These are phyloP conservation scores for Podospora anserina DNA, from an alignment of 495 filamentous ascomycete species.

Conservation along the genomic window DNA sequence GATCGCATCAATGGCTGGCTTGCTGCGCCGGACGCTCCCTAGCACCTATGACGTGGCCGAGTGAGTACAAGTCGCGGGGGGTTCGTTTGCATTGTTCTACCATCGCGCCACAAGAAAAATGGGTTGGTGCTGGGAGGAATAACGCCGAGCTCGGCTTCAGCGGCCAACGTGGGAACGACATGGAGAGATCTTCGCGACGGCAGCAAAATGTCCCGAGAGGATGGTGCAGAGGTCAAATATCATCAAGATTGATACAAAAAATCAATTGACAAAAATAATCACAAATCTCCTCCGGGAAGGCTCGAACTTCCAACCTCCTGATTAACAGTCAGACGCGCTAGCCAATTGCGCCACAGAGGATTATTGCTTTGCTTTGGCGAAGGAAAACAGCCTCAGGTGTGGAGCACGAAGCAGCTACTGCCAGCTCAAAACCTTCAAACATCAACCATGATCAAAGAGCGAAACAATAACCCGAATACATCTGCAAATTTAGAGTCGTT, in stretches of 20 bases:
- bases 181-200: no score
- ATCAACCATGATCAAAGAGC: no score
- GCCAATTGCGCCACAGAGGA: slow-evolving; percentile 24
- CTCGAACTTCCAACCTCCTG: slow-evolving; percentile 25
- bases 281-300: slow-evolving; percentile 20
- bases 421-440: no score
- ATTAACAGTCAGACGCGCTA: slow-evolving; percentile 24
- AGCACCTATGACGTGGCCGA: not conserved
- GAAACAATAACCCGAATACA: no score
- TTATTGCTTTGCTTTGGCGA: not conserved
- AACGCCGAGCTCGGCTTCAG: not conserved
- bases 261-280: not conserved
- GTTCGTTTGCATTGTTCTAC: not conserved
- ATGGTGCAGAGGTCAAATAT: no score
- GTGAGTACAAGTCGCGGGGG: not conserved
- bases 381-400: not conserved
- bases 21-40: not conserved
- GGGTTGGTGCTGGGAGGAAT: no score
- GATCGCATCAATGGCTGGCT: not conserved
- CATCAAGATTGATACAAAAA: not conserved
- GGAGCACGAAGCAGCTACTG: no score
- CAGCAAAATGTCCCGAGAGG: not conserved
- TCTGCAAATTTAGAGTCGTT: no score
- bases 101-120: no score
- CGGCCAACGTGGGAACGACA: no score